Evolutionary conservation across 768 basidiomycete genomes (phyloP).

Genomic region (Amanita brunnescens): DNA sequence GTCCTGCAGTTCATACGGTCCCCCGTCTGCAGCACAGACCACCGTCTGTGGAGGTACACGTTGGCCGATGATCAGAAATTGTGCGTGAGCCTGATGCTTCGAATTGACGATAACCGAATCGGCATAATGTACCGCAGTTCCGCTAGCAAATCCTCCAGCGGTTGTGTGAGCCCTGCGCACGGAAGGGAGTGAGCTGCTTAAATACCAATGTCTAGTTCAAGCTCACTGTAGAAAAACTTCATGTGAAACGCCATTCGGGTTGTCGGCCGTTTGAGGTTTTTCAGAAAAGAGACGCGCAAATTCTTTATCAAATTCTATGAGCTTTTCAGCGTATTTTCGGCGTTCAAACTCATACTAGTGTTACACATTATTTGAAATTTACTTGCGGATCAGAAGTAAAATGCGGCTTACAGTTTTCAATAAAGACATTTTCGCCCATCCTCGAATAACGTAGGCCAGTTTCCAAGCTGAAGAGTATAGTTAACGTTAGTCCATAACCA

Average conservation of each 20-base stretch:
- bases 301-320: constrained; percentile 63
- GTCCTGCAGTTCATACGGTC: constrained; percentile 46
- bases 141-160: constrained; percentile 47
- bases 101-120: constrained; percentile 36
- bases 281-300: constrained; percentile 61
- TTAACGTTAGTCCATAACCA: neutral
- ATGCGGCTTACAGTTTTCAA: constrained; percentile 40
- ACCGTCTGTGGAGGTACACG: constrained; percentile 43
- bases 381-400: neutral
- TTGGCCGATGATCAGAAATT: constrained; percentile 38
- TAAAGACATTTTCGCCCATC: constrained; percentile 39
- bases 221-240: constrained; percentile 39
- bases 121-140: constrained; percentile 45
- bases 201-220: neutral
- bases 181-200: neutral
- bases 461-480: constrained; percentile 42
- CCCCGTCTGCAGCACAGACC: constrained; percentile 40
- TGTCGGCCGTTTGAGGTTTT: constrained; percentile 43
- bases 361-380: neutral
- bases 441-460: constrained; percentile 44
- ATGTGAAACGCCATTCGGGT: constrained; percentile 43
- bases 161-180: constrained; percentile 37
- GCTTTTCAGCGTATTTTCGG: constrained; percentile 57
- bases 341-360: constrained; percentile 61
- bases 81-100: constrained; percentile 28